Evolutionary conservation across 139 green algal species (phyloP), one percentile per base, ranked within the genome.

Genomic region (Volvox reticuliferus): DNA sequence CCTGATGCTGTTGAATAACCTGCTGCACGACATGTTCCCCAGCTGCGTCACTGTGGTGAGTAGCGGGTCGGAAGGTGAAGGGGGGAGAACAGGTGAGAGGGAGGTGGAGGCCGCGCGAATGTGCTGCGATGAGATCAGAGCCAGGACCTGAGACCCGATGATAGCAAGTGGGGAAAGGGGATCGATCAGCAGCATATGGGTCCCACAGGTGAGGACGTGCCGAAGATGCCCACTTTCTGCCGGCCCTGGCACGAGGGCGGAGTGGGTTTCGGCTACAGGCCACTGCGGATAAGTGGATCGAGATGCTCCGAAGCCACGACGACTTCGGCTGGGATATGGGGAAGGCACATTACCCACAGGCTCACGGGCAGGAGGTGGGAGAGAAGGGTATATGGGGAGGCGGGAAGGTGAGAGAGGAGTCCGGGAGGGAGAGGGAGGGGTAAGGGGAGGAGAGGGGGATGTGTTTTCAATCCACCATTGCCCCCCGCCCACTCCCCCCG

Each of bases 241-340:
- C 93, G 95, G 69, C 97, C 97, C 2, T 96, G 97, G 93, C 21
- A 92, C 12, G 98, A 99, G 95, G 98, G 98, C 55, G 98, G 98
- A 33, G 96, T 99, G 14, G 98, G 98, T 36, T 99, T 99, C 82
- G 98, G 99, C 95, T 99, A 99, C 95, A 96, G 98, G 62, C 98
- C 79, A 99, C 99, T 84, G 98, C 98, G 1, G 98, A 99, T 96
- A 99, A 99, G 95, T 99, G 98, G 98, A 98, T 99, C 63, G 98
- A 99, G 89, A 85, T 99, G 67, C 82, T 98, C 44, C 92, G 93
- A 79, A 90, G 93, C 84, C 93, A 88, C n/a, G 93, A 95, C 79
- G 98, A 99, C 91, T 95, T 98, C 89, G 80, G 95, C 71, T 99
- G 98, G 98, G 93, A 97, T 90, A 98, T 99, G 97, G 97, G 97